These are phyloP conservation scores for Saturnispora sanitii DNA, from an alignment of 805 yeast genomes.

Conservation along the genomic window DNA sequence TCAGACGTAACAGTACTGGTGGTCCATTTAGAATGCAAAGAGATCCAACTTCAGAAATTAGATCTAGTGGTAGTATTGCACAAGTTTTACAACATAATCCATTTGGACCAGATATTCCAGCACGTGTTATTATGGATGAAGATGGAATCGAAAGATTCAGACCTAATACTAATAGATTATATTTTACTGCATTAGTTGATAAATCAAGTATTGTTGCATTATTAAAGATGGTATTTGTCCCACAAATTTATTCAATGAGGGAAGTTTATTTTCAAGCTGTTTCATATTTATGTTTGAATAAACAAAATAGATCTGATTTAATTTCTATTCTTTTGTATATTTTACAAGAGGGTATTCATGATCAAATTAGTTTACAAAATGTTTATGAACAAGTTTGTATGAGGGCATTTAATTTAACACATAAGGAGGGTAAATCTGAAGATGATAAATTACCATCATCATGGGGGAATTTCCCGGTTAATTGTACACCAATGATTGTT, in stretches of 20 bases:
- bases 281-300: constrained; percentile 59
- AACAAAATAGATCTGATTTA: constrained; percentile 69
- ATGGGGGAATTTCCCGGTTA: constrained; percentile 37
- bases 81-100: too few relatives aligned
- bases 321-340: constrained; percentile 58
- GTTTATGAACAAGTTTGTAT: constrained; percentile 48
- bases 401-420: constrained; percentile 29
- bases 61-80: too few relatives aligned
- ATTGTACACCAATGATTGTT: constrained; percentile 57
- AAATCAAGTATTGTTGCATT: constrained; percentile 66
- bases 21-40: constrained; percentile 8
- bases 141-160: too few relatives aligned
- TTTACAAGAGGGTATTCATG: constrained; percentile 64
- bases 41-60: too few relatives aligned
- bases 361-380: constrained; percentile 50
- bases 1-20: background rate
- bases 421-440: background rate
- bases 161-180: constrained; percentile 30
- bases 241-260: constrained; percentile 54
- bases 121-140: background rate
- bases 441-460: background rate
- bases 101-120: too few relatives aligned
- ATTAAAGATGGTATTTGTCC: constrained; percentile 60
- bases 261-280: constrained; percentile 58
- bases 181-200: constrained; percentile 62